phyloP scores from a whole-genome alignment of 306 rosid species.

The Mimosa bimucronata region DNA sequence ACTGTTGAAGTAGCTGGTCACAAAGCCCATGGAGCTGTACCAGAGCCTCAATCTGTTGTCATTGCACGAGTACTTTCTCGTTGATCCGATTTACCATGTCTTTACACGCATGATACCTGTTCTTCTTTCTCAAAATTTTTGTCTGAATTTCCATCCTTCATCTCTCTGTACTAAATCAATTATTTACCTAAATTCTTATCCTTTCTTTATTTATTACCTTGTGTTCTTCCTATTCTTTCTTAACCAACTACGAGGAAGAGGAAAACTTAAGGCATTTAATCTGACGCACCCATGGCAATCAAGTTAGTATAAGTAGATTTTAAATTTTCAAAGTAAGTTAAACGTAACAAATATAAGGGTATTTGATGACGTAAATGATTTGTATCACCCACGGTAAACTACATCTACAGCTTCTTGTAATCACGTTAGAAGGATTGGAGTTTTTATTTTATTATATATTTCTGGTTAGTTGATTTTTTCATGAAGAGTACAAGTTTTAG shows the following conservation, averaged over 20 bases:
- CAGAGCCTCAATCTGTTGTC: slow-evolving; percentile 79
- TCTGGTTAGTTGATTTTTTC: too few relatives aligned
- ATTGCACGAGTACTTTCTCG: slow-evolving; percentile 34
- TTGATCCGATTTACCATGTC: neutral
- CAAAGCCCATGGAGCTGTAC: slow-evolving; percentile 83
- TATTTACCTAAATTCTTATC: neutral
- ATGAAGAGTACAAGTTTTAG: too few relatives aligned
- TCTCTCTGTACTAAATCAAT: neutral
- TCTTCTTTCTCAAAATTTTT: neutral
- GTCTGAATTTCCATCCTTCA: neutral
- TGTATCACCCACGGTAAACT: too few relatives aligned
- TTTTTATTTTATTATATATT: too few relatives aligned
- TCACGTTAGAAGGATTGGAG: too few relatives aligned
- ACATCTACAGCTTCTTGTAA: too few relatives aligned
- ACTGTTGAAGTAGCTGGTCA: slow-evolving; percentile 84
- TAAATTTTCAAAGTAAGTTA: neutral
- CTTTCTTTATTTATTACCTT: neutral
- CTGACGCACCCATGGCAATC: neutral
- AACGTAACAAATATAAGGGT: too few relatives aligned
- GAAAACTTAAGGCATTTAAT: neutral
- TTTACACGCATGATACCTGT: neutral
- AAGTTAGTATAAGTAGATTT: neutral
- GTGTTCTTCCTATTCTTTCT: neutral
- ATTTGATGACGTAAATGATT: too few relatives aligned
- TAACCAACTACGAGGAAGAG: neutral